phyloP scores from a whole-genome alignment of 1,284 basidiomycete genomes.

The Irpex sp. region DNA sequence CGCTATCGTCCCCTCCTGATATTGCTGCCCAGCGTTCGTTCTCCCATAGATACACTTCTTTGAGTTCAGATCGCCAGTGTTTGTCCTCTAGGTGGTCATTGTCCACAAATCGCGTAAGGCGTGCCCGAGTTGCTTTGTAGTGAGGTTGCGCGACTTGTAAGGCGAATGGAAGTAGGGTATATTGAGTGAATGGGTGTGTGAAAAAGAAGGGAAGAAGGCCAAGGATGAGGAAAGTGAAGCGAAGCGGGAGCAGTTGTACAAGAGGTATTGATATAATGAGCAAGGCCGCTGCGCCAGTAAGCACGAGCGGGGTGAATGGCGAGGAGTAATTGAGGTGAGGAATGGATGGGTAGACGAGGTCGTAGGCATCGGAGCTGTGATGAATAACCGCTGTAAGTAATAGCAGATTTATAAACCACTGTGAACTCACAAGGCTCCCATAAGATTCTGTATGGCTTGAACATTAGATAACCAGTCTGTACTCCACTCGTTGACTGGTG shows the following conservation, averaged over 20 bases:
- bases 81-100: slow-evolving; percentile 60
- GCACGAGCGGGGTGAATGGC: slow-evolving; percentile 50
- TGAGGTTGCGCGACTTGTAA: slow-evolving; percentile 20
- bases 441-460: slow-evolving; percentile 77
- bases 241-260: slow-evolving; percentile 51
- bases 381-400: not conserved
- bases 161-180: slow-evolving; percentile 27
- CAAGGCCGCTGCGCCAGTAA: slow-evolving; percentile 42
- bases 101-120: slow-evolving; percentile 47
- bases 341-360: slow-evolving; percentile 29
- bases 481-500: slow-evolving; percentile 47
- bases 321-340: slow-evolving; percentile 47
- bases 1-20: slow-evolving; percentile 21
- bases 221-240: slow-evolving; percentile 48
- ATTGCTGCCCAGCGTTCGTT: slow-evolving; percentile 57
- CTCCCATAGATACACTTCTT: slow-evolving; percentile 72
- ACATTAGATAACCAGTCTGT: slow-evolving; percentile 76
- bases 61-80: slow-evolving; percentile 58
- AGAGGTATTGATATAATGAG: slow-evolving; percentile 45
- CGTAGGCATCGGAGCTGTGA: slow-evolving; percentile 43
- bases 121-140: slow-evolving; percentile 19
- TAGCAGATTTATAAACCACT: not conserved
- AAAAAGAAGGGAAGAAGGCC: slow-evolving; percentile 52
- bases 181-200: slow-evolving; percentile 47
- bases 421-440: slow-evolving; percentile 62